phyloP scores from a whole-genome alignment of 1,284 basidiomycete species.

The Puccinia polysora region DNA sequence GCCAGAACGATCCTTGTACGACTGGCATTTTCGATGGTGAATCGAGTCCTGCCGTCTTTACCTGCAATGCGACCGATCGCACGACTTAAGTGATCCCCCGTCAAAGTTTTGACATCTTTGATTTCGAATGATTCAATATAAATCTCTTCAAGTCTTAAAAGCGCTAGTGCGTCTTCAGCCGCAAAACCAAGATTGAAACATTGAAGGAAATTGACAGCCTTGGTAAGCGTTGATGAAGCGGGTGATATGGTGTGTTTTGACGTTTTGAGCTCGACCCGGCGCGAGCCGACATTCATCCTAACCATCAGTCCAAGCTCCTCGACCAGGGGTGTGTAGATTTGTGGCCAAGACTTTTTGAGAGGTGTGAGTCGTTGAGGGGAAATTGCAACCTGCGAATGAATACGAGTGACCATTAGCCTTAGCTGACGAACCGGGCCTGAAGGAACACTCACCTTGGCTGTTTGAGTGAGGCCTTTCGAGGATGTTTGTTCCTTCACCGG shows the following conservation, averaged over 20 bases:
- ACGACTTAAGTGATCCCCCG: slow-evolving; percentile 30
- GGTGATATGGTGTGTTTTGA: slow-evolving; percentile 14
- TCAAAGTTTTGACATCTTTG: slow-evolving; percentile 21
- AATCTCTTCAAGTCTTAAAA: slow-evolving; percentile 28
- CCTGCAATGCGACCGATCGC: slow-evolving; percentile 22
- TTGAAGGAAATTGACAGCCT: slow-evolving; percentile 16
- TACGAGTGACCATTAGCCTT: too few species aligned
- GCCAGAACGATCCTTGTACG: slow-evolving; percentile 24
- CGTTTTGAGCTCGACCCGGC: slow-evolving; percentile 19
- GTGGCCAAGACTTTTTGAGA: slow-evolving; percentile 18
- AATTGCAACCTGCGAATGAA: slow-evolving; percentile 24
- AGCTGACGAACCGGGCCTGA: too few species aligned
- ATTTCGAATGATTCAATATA: slow-evolving; percentile 34
- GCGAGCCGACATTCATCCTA: neutral
- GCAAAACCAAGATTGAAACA: slow-evolving; percentile 30
- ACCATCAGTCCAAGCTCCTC: slow-evolving; percentile 12
- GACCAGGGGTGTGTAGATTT: slow-evolving; percentile 20
- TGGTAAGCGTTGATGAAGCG: slow-evolving; percentile 12
- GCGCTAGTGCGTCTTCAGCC: slow-evolving; percentile 13
- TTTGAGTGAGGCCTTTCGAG: slow-evolving; percentile 16
- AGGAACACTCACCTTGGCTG: slow-evolving; percentile 10
- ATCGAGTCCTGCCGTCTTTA: slow-evolving; percentile 17
- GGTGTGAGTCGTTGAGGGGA: slow-evolving; percentile 18
- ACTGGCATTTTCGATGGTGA: slow-evolving; percentile 31
- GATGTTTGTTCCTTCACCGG: too few species aligned